These are phyloP conservation scores for Talaromyces funiculosus DNA, from an alignment of 2,329 filamentous ascomycete species.

Conservation along the genomic window DNA sequence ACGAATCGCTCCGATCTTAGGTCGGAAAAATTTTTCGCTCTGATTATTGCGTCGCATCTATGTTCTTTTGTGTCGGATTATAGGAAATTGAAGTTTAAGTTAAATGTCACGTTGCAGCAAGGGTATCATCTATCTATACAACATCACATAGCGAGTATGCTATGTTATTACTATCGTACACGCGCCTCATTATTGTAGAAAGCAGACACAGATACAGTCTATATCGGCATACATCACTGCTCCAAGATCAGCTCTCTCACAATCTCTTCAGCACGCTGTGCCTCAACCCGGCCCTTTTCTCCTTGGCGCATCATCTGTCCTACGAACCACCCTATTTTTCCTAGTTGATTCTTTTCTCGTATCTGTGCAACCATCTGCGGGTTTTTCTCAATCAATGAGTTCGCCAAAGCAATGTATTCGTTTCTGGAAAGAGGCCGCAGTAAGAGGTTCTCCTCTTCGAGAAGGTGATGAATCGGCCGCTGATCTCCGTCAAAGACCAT, in stretches of 20 bases:
- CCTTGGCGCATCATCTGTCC: slow-evolving; percentile 62
- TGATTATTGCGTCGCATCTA: background rate
- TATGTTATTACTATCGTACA: background rate
- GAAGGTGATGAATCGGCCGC: slow-evolving; percentile 47
- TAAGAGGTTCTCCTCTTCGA: slow-evolving; percentile 52
- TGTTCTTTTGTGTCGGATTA: background rate
- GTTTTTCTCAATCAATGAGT: slow-evolving; percentile 49
- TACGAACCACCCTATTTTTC: slow-evolving; percentile 64
- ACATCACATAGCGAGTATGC: background rate
- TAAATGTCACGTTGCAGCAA: background rate
- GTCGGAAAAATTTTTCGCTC: slow-evolving; percentile 17
- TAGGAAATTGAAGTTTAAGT: background rate
- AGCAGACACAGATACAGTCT: background rate
- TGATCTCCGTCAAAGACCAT: slow-evolving; percentile 50
- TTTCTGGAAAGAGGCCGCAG: slow-evolving; percentile 51
- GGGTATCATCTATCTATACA: background rate
- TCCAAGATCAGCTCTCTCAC: slow-evolving; percentile 46
- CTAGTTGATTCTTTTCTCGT: slow-evolving; percentile 52
- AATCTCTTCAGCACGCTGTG: slow-evolving; percentile 52
- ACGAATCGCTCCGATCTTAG: slow-evolving; percentile 13
- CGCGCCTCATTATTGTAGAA: background rate
- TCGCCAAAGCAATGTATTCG: slow-evolving; percentile 53
- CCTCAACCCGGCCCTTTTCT: slow-evolving; percentile 57
- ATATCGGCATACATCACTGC: background rate
- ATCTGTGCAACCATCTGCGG: slow-evolving; percentile 56